These are phyloP conservation scores for Sarcodon aspratus DNA, from an alignment of 768 basidiomycete species.

Conservation along the genomic window DNA sequence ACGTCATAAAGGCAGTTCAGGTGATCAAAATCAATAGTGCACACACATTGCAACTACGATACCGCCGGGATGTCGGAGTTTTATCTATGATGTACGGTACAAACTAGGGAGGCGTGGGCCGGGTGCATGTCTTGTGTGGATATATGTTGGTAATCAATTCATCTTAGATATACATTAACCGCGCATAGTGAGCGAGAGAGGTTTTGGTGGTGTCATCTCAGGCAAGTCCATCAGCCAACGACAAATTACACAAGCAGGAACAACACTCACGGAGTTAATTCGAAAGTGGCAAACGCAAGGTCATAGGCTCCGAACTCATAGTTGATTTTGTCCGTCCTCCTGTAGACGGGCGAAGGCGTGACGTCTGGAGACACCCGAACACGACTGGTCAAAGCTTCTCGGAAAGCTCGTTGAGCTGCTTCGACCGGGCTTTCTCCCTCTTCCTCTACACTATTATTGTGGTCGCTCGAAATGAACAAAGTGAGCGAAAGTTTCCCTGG, in stretches of 20 bases:
- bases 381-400: conserved; percentile 39
- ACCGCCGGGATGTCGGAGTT: no score
- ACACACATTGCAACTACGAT: no score
- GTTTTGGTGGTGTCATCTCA: no score
- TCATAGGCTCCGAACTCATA: conserved; percentile 95
- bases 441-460: conserved; percentile 28
- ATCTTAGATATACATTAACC: background rate
- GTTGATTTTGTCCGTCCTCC: conserved; percentile 91
- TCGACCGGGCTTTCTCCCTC: conserved; percentile 52
- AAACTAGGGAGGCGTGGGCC: no score
- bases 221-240: conserved; percentile 10
- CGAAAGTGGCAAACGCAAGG: conserved; percentile 83
- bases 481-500: conserved; percentile 81
- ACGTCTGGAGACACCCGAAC: background rate
- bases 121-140: no score
- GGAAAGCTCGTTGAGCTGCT: conserved; percentile 65
- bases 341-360: conserved; percentile 30
- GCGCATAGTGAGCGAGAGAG: background rate
- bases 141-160: background rate
- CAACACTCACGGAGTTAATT: conserved; percentile 25
- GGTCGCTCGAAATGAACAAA: conserved; percentile 73
- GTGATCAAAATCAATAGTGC: no score
- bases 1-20: conserved; percentile 21
- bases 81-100: no score
- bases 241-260: conserved; percentile 3